Base-by-base conservation (phyloP, 345 rosid genomes). In the Eucalyptus curtisii region DNA sequence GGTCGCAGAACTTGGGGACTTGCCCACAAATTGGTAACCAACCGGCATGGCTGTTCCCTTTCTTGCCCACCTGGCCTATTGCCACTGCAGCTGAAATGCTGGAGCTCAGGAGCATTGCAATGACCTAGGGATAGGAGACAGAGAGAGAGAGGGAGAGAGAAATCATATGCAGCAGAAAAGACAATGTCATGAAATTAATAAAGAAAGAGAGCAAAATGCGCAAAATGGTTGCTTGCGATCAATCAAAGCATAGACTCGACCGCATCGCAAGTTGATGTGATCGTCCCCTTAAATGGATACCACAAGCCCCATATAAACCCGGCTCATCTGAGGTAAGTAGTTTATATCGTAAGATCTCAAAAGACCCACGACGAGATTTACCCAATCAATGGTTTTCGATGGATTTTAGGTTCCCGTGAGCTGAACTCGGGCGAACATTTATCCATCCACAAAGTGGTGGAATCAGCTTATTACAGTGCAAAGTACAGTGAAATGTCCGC, bases 71-170 rank as follows among this genome's bases (percentile, higher is more conserved):
- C 53, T 68, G 71, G 49, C 93, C 97, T 90, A 93, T 90, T 86
- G 95, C 95, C 90, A 95, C 42, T 2, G 97, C 94, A 22, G 97
- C 94, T 2, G 96, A 92, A 61, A 94, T 90, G 94, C 94, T 93
- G 25, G 95, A 93, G n/a, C 91, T 90, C 19, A 93, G 89, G 37
- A 94, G 59, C 89, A 90, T 31, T 15, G 93, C 90, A 24, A 88
- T 48, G 30, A 89, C 89, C 95, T 92, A 86, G 82, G 22, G 45
- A 71, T 3, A 19, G n/a, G n/a, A n/a, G n/a, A n/a, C n/a, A n/a
- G n/a, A n/a, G 24, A 52, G 55, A 52, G 55, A 50, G 53, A 50
- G 20, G 15, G 49, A 13, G 12, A 66, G 42, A 10, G 64, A 87
- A 15, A 86, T 47, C 71, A 6, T 52, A 16, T 8, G 8, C 6